A percentile compares a stretch with the other conserved stretches of the same genome.
Evolutionary conservation across 306 rosid genomes (phyloP).

Genomic region (Heteromeles arbutifolia): DNA sequence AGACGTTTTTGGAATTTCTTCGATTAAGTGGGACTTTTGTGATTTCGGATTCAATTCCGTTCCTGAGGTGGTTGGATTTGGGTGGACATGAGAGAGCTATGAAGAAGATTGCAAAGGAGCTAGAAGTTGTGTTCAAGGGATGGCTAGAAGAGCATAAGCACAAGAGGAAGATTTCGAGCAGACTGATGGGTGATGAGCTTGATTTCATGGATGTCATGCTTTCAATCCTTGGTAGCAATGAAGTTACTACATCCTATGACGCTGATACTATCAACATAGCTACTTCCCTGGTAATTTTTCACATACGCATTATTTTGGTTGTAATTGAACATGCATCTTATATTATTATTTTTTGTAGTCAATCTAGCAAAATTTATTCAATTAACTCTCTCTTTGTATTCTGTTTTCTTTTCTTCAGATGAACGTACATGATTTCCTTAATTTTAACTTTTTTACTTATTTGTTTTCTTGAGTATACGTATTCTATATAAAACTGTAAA

Average conservation of each 20-base stretch:
- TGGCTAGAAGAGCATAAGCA: slow-evolving; percentile 13
- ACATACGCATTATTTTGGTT: neutral
- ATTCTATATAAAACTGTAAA: no score
- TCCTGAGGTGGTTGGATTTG: slow-evolving; percentile 19
- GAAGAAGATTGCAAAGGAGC: slow-evolving; percentile 6
- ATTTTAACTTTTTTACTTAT: no score
- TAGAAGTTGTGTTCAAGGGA: neutral
- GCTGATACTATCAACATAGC: slow-evolving; percentile 8
- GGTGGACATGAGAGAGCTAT: neutral
- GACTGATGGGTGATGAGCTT: neutral
- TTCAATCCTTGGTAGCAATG: neutral
- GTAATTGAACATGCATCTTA: no score
- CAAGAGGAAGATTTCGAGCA: neutral
- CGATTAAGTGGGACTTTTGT: neutral
- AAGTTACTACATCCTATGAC: neutral
- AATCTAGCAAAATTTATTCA: no score
- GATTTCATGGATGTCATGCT: slow-evolving; percentile 17
- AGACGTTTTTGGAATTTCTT: neutral
- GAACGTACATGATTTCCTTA: no score
- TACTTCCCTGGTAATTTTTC: slow-evolving; percentile 4
- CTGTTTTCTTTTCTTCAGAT: no score
- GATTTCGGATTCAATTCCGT: slow-evolving; percentile 11
- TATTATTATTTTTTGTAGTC: no score
- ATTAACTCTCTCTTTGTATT: no score
- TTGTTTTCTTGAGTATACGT: no score